Percentiles rank a stretch among this genome's conserved stretches.
Evolutionary conservation across 2,329 filamentous ascomycete species (phyloP).

Genomic region (Claviceps citrina): DNA sequence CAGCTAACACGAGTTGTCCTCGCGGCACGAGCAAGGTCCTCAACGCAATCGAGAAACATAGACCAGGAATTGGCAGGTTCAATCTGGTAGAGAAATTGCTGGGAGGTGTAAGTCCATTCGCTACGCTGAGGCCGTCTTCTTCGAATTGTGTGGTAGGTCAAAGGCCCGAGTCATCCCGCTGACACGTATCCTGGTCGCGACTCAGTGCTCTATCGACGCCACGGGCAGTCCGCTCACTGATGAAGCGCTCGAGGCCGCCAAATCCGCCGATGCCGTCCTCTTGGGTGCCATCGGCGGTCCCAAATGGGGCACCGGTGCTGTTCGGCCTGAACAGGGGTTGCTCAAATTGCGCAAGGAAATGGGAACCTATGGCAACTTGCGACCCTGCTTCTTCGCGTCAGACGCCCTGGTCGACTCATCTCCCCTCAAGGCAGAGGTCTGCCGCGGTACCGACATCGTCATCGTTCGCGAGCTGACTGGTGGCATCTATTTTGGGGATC

Average conservation of each 20-base stretch:
- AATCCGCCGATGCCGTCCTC: slow-evolving; percentile 75
- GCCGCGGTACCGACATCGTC: slow-evolving; percentile 78
- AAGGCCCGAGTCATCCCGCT: background rate
- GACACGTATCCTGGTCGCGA: background rate
- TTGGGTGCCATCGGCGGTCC: slow-evolving; percentile 93
- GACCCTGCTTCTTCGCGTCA: slow-evolving; percentile 89
- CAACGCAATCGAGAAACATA: slow-evolving; percentile 56
- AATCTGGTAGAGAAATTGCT: slow-evolving; percentile 79
- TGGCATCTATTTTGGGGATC: slow-evolving; percentile 89
- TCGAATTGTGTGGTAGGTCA: background rate
- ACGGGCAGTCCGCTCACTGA: slow-evolving; percentile 67
- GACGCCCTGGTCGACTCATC: slow-evolving; percentile 71
- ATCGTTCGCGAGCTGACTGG: slow-evolving; percentile 85
- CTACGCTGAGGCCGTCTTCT: background rate
- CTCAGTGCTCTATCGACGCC: slow-evolving; percentile 73
- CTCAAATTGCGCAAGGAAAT: slow-evolving; percentile 86
- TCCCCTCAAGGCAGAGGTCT: slow-evolving; percentile 73
- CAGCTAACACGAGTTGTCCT: slow-evolving; percentile 1
- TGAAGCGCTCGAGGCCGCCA: slow-evolving; percentile 66
- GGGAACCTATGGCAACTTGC: slow-evolving; percentile 84
- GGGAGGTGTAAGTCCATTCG: slow-evolving; percentile 54
- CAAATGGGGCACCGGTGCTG: slow-evolving; percentile 78
- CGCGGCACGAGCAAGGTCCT: slow-evolving; percentile 44
- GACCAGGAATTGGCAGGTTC: slow-evolving; percentile 56
- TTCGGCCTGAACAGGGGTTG: slow-evolving; percentile 86